These are phyloP conservation scores for Haplosporangium sp. DNA, from an alignment of 371 early-diverging fungal genomes.

Conservation along the genomic window DNA sequence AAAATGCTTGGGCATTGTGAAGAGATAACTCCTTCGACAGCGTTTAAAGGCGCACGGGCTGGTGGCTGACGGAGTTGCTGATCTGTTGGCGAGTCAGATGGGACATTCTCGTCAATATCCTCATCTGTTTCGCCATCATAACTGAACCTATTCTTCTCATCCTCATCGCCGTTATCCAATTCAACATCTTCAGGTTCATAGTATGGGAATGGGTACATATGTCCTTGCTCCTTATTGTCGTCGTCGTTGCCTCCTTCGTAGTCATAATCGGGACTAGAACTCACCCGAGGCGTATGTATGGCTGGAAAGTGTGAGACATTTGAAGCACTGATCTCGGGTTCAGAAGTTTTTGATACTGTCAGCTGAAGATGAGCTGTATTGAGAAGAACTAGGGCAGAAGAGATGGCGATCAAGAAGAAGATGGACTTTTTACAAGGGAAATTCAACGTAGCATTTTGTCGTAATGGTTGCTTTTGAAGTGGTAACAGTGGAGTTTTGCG, in stretches of 20 bases:
- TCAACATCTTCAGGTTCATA: constrained; percentile 10
- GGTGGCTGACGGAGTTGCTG: constrained; percentile 5
- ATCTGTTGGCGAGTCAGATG: background rate
- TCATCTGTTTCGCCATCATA: constrained; percentile 10
- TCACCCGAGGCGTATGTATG: background rate
- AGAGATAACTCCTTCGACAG: constrained; percentile 11
- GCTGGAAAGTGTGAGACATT: background rate
- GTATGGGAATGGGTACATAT: background rate
- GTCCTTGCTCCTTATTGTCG: background rate
- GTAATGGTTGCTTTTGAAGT: background rate
- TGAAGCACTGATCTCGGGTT: background rate
- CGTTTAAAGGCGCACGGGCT: background rate
- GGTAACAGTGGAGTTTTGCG: constrained; percentile 6
- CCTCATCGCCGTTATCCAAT: background rate
- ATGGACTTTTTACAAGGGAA: constrained; percentile 8
- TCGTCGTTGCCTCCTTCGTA: background rate
- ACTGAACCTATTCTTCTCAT: constrained; percentile 9
- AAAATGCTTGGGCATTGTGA: constrained; percentile 24
- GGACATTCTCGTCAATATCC: background rate
- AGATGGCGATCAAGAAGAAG: constrained; percentile 25
- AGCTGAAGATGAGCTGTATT: constrained; percentile 18
- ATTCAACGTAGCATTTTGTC: background rate
- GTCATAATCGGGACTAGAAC: background rate
- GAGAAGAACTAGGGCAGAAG: constrained; percentile 19
- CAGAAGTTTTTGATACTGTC: background rate